Evolutionary conservation across 2,329 filamentous ascomycete genomes (phyloP).

Genomic region (Polytolypa hystricis): DNA sequence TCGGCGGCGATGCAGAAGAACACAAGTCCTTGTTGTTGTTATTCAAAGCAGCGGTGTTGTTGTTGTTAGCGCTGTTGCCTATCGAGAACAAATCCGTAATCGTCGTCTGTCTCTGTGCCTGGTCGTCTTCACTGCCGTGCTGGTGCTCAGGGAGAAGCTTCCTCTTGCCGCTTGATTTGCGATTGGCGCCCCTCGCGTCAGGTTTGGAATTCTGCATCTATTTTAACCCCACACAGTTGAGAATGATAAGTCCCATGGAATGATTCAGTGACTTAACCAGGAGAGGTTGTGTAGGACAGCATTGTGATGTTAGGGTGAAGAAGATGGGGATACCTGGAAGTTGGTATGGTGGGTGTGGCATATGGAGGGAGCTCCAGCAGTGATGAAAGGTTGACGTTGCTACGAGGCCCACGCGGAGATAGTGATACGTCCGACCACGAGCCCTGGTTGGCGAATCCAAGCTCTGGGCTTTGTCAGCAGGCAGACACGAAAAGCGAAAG

Average conservation of each 20-base stretch:
- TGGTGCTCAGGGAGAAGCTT: constrained; percentile 22
- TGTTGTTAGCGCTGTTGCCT: constrained; percentile 16
- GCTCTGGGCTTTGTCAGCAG: background rate
- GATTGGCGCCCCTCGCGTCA: constrained; percentile 33
- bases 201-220: constrained; percentile 33
- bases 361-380: background rate
- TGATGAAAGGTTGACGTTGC: constrained; percentile 5
- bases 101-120: constrained; percentile 23
- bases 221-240: constrained; percentile 20
- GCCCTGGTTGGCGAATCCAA: background rate
- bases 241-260: too few species aligned
- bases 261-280: background rate
- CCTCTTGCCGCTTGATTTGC: constrained; percentile 32
- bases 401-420: constrained; percentile 1
- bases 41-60: too few species aligned
- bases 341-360: background rate
- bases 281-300: background rate
- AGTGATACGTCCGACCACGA: too few species aligned
- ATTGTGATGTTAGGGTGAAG: background rate
- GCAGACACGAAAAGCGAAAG: background rate
- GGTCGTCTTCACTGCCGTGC: constrained; percentile 23
- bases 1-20: too few species aligned
- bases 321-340: constrained; percentile 1
- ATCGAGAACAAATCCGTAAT: constrained; percentile 36
- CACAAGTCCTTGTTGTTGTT: too few species aligned